Percentiles rank a stretch among this genome's conserved stretches.
phyloP scores from a whole-genome alignment of 768 basidiomycete species.

The Cystobasidium ongulense region DNA sequence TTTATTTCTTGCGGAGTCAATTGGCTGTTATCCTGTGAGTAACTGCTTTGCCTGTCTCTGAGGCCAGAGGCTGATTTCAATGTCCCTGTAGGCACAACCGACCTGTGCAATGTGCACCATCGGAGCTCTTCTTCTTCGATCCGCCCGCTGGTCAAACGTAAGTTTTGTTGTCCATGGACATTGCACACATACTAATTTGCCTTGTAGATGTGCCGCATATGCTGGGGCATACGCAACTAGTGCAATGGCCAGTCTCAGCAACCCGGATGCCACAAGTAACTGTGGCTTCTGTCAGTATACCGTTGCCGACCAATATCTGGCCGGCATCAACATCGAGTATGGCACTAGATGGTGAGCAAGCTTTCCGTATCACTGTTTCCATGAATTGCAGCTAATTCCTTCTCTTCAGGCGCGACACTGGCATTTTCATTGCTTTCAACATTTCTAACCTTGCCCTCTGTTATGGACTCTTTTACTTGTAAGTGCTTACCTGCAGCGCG shows the following conservation, averaged over 20 bases:
- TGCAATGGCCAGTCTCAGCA: neutral
- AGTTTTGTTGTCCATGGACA: neutral
- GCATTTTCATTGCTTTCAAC: constrained; percentile 9
- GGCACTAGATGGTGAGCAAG: neutral
- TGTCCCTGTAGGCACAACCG: constrained; percentile 1
- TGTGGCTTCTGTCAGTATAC: constrained; percentile 10
- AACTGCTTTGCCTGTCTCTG: neutral
- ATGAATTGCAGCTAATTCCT: neutral
- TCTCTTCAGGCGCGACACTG: neutral
- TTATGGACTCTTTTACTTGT: constrained; percentile 7
- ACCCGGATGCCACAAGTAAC: neutral
- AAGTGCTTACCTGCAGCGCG: too few relatives aligned
- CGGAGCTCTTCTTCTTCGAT: neutral
- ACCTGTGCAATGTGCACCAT: neutral
- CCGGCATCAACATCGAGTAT: neutral
- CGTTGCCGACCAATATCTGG: neutral
- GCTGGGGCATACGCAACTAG: neutral
- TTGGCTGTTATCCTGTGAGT: constrained; percentile 1
- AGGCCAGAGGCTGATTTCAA: too few relatives aligned
- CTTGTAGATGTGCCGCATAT: neutral
- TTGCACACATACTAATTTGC: neutral
- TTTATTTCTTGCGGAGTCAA: neutral
- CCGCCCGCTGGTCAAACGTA: neutral
- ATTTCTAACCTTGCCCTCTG: neutral
- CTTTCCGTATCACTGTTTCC: neutral